Percentiles rank a stretch among this genome's conserved stretches.
Evolutionary conservation across 2,329 filamentous ascomycete species (phyloP).

Genomic region (Falciphora oryzae): DNA sequence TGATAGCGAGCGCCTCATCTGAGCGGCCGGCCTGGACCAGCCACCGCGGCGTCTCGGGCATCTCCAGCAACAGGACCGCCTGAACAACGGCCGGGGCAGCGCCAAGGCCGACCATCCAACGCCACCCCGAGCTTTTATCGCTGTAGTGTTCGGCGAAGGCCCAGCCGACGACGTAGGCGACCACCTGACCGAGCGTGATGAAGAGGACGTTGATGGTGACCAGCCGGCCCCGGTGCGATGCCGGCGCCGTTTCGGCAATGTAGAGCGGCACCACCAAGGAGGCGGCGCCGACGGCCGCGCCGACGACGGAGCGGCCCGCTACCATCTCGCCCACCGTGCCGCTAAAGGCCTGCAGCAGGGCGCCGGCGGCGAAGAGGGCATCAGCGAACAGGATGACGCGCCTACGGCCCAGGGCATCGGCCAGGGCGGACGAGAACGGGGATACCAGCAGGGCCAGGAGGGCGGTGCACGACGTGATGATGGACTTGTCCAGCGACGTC

Average conservation of each 20-base stretch:
- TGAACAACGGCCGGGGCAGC: slow-evolving; percentile 71
- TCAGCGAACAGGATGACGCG: slow-evolving; percentile 60
- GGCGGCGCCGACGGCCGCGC: slow-evolving; percentile 66
- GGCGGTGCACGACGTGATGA: slow-evolving; percentile 65
- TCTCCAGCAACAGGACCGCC: slow-evolving; percentile 57
- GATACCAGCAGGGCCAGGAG: slow-evolving; percentile 60
- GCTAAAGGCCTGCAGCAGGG: slow-evolving; percentile 57
- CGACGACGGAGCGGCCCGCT: slow-evolving; percentile 61
- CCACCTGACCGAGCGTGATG: slow-evolving; percentile 81
- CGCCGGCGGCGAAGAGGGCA: slow-evolving; percentile 62
- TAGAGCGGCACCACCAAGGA: slow-evolving; percentile 83
- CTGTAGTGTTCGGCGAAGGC: slow-evolving; percentile 52
- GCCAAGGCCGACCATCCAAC: slow-evolving; percentile 87
- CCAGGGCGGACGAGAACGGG: slow-evolving; percentile 58
- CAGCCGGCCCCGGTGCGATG: slow-evolving; percentile 67
- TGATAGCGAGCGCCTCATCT: slow-evolving; percentile 56
- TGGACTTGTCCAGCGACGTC: slow-evolving; percentile 60
- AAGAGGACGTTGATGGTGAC: slow-evolving; percentile 79
- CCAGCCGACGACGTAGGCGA: slow-evolving; percentile 84
- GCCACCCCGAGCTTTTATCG: slow-evolving; percentile 59
- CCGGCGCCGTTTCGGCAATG: slow-evolving; percentile 79
- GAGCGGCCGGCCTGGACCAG: slow-evolving; percentile 64
- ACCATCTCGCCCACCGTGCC: slow-evolving; percentile 59
- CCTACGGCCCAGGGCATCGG: slow-evolving; percentile 56
- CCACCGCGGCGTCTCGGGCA: slow-evolving; percentile 90